Conservation (phyloP, 345 rosid genomes). For the Syzygium jambos region DNA sequence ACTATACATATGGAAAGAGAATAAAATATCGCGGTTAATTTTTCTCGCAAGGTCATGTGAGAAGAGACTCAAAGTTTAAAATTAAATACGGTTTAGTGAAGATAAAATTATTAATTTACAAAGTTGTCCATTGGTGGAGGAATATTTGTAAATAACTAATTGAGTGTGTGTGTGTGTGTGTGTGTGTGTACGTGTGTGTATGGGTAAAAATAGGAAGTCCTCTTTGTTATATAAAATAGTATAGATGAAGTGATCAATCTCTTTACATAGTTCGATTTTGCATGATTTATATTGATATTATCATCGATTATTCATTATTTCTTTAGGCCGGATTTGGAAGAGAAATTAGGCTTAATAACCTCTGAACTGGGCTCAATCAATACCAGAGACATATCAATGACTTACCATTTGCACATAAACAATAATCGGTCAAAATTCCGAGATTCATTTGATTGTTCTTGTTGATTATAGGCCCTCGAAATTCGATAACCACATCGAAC, state of each 20-base stretch:
- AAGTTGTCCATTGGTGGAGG: background rate
- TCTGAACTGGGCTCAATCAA: background rate
- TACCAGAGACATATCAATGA: background rate
- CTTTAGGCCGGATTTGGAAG: background rate
- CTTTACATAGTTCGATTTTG: background rate
- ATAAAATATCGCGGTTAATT: background rate
- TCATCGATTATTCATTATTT: background rate
- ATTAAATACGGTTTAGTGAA: background rate
- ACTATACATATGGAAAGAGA: background rate
- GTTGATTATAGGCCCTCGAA: background rate
- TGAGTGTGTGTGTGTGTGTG: background rate
- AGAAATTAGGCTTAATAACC: background rate
- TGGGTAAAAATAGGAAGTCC: background rate
- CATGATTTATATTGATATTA: background rate
- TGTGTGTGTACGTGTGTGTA: too few species aligned
- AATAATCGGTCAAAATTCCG: background rate
- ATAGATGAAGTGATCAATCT: background rate
- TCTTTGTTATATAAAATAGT: background rate
- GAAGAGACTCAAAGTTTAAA: background rate
- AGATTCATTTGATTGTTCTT: background rate
- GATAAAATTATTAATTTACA: background rate
- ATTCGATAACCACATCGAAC: background rate
- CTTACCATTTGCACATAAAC: background rate
- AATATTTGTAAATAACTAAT: background rate
- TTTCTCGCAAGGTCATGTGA: background rate